Base-by-base conservation (phyloP, 495 filamentous ascomycete species). In the Emericellopsis terricola region DNA sequence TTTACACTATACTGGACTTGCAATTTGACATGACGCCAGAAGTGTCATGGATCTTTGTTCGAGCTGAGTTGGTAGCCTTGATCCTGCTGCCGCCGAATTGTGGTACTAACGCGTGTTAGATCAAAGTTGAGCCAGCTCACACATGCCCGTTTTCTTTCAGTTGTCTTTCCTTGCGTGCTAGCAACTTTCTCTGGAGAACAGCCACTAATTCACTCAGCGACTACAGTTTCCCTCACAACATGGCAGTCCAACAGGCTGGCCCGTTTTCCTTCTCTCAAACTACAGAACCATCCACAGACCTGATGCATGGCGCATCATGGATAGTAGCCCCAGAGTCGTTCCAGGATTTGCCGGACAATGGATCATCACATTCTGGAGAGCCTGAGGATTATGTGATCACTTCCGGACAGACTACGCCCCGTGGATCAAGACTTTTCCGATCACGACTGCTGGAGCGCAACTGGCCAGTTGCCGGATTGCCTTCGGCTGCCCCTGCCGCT, bases 251-350 rank as follows among this genome's bases (percentile, higher is more conserved):
- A 58, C 45, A 55, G 49, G 55, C 52, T 40, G 60, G 53, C 43
- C 56, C 59, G 50, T 61, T 62, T 62, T 60, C 55, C 57, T 65
- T 57, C 49, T 62, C 56, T 57, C 62, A 66, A n/a, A n/a, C n/a
- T 35, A 62, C 62, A 55, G 60, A 53, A 63, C 62, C 59, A 55
- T 47, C 56, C 46, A 59, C 62, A 56, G 57, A 59, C 27, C 36
- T 38, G 13, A 4, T 32, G 15, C 42, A 43, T 38, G 51, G 62
- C 58, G 53, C 59, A 50, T 51, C 58, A 45, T 65, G 62, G 62
- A 51, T 49, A 48, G 60, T 64, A 62, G 62, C 59, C 40, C 45
- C 59, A 62, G 60, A 66, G 60, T 62, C 61, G 59, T 64, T 63
- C 42, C 55, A 43, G 41, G 55, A 58, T 19, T 51, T 50, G 40